Conservation (phyloP, 1,139 yeast genomes). For the Pichiaceae sp. region DNA sequence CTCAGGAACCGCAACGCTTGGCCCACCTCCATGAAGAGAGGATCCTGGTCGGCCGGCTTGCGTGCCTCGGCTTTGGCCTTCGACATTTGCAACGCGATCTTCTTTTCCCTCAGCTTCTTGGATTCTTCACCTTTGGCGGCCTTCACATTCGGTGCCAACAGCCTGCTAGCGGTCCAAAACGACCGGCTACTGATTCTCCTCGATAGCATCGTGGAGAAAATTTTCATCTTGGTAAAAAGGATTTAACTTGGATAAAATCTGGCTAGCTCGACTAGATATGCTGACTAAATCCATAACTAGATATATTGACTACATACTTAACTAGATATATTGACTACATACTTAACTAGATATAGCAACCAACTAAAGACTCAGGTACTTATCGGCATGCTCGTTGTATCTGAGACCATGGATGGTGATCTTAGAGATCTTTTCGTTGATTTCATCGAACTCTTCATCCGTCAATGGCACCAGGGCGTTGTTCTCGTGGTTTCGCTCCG, state of each 20-base stretch:
- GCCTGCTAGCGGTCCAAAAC: not conserved
- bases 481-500: conserved; percentile 52
- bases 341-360: not conserved
- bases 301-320: too few species aligned
- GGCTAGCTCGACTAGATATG: too few species aligned
- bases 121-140: conserved; percentile 19
- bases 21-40: conserved; percentile 65
- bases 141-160: conserved; percentile 6
- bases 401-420: conserved; percentile 42
- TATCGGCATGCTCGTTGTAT: conserved; percentile 27
- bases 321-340: not conserved
- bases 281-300: too few species aligned
- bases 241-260: too few species aligned
- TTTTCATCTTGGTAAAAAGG: too few species aligned
- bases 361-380: conserved; percentile 8
- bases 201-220: not conserved
- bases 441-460: conserved; percentile 42
- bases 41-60: conserved; percentile 41
- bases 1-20: conserved; percentile 71
- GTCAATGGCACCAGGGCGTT: conserved; percentile 38
- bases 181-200: not conserved
- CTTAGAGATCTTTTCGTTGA: conserved; percentile 34
- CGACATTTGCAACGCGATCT: conserved; percentile 16
- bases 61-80: conserved; percentile 33
- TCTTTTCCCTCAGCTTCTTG: conserved; percentile 17